phyloP scores from a whole-genome alignment of 768 basidiomycete species.

The Collybiopsis luxurians region DNA sequence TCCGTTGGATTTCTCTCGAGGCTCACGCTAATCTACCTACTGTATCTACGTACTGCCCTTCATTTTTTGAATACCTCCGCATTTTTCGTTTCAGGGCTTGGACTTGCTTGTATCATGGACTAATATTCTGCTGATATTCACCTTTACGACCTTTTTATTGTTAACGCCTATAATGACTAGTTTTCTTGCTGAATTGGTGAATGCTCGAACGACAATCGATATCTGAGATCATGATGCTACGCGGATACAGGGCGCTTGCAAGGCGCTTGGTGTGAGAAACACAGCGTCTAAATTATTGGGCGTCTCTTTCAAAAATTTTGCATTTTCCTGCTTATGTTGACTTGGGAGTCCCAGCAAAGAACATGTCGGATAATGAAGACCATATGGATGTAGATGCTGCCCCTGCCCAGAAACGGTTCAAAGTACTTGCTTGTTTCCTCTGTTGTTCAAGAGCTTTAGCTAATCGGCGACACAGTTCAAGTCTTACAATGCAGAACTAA shows the following conservation, averaged over 20 bases:
- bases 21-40: background rate
- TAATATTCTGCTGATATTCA: background rate
- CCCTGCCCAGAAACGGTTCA: slow-evolving; percentile 6
- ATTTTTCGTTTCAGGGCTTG: no score
- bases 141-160: slow-evolving; percentile 4
- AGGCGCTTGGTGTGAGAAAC: no score
- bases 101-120: background rate
- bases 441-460: background rate
- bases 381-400: slow-evolving; percentile 4
- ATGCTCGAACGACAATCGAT: no score
- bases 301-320: no score
- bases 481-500: slow-evolving; percentile 45
- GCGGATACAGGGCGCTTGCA: no score
- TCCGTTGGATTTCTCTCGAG: background rate
- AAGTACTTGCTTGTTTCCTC: background rate
- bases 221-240: no score
- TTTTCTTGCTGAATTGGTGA: no score
- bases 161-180: slow-evolving; percentile 5
- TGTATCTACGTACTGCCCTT: background rate
- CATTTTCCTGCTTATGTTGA: no score
- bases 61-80: no score
- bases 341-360: no score
- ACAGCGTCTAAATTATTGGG: no score
- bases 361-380: slow-evolving; percentile 1
- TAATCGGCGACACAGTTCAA: slow-evolving; percentile 34